A percentile compares a stretch with the other conserved stretches of the same genome.
phyloP scores from a whole-genome alignment of 768 basidiomycete species.

The Leccinum boreale region DNA sequence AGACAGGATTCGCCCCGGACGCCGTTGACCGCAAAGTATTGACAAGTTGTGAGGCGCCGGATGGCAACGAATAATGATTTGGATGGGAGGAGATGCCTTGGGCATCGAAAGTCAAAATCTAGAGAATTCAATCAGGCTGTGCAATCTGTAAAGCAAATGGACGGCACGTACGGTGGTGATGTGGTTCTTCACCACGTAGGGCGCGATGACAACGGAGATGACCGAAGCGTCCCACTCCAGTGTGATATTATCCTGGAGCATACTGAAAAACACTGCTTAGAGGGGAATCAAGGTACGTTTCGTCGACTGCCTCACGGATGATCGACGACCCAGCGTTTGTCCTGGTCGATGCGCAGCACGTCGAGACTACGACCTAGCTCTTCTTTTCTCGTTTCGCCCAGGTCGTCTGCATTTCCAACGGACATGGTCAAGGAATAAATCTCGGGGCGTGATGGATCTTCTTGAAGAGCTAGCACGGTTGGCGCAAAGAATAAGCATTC shows the following conservation, averaged over 20 bases:
- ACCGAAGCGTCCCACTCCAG: slow-evolving; percentile 57
- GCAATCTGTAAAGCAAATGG: background rate
- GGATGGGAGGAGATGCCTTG: slow-evolving; percentile 80
- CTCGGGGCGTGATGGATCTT: slow-evolving; percentile 23
- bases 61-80: slow-evolving; percentile 74
- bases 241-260: slow-evolving; percentile 75
- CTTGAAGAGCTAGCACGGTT: slow-evolving; percentile 57
- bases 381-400: slow-evolving; percentile 53
- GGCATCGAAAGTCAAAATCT: slow-evolving; percentile 87
- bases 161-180: slow-evolving; percentile 57
- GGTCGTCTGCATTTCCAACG: slow-evolving; percentile 73
- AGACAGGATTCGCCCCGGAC: slow-evolving; percentile 29
- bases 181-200: slow-evolving; percentile 54
- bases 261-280: slow-evolving; percentile 35
- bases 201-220: slow-evolving; percentile 55
- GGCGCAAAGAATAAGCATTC: slow-evolving; percentile 94
- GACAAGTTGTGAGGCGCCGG: slow-evolving; percentile 49
- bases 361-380: slow-evolving; percentile 68
- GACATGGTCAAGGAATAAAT: slow-evolving; percentile 74
- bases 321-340: slow-evolving; percentile 59
- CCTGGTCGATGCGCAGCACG: slow-evolving; percentile 57
- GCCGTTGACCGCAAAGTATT: slow-evolving; percentile 26
- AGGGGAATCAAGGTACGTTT: slow-evolving; percentile 4
- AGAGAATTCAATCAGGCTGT: background rate
- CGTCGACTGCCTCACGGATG: slow-evolving; percentile 55